Conservation (phyloP, 371 early-diverging fungal species). For the Rhizopus arrhizus region DNA sequence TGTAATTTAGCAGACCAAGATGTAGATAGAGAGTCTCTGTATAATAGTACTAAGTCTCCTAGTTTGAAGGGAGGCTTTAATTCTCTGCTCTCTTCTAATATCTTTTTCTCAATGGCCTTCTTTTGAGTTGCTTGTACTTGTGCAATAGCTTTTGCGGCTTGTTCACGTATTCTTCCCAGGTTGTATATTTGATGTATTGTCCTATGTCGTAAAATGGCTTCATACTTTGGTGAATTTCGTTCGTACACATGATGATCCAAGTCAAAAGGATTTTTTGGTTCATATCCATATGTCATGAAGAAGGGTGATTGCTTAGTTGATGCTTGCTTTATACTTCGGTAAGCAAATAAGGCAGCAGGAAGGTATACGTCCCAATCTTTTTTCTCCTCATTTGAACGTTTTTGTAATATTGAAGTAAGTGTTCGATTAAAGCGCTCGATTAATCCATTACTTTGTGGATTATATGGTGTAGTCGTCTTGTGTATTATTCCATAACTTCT, state of each 20-base stretch:
- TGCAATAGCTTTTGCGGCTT: no score
- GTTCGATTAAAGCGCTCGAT: neutral
- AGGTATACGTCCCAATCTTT: conserved; percentile 1
- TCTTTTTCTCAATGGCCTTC: no score
- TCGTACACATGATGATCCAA: neutral
- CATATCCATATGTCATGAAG: neutral
- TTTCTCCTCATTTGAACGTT: neutral
- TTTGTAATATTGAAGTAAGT: neutral
- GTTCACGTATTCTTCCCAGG: no score
- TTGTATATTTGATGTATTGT: no score
- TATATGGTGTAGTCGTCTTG: neutral
- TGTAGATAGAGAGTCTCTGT: neutral
- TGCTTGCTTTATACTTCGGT: conserved; percentile 1
- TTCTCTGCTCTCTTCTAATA: neutral
- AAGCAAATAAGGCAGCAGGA: neutral
- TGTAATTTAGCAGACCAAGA: conserved; percentile 2
- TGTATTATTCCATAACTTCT: neutral
- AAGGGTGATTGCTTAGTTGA: conserved; percentile 1
- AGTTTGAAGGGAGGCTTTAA: neutral
- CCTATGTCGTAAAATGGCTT: no score
- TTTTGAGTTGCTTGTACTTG: no score
- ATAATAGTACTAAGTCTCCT: neutral
- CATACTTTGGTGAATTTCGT: neutral
- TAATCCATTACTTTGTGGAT: neutral
- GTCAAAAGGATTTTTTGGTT: neutral